Base-by-base conservation (phyloP, 2,329 filamentous ascomycete genomes). In the Colletotrichum kahawae region DNA sequence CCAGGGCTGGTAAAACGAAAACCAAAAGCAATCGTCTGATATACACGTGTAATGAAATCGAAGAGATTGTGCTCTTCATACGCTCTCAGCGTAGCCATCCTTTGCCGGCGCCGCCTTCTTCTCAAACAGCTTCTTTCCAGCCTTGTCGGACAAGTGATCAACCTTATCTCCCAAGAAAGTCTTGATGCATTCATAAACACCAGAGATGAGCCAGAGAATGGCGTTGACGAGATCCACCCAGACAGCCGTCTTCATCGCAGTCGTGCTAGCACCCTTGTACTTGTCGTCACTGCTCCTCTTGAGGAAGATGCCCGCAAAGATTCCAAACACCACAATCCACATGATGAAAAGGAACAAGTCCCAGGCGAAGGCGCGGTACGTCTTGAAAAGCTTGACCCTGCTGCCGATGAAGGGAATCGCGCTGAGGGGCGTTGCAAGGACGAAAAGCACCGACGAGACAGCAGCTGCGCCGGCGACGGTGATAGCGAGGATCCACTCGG, bases 271-370 rank as follows among this genome's bases (percentile, higher is more conserved):
- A 34, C 85, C 86, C 81, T 88, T 84, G 82, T 87, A 88, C 54
- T 82, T 79, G 38, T 86, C 84, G 72, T 93, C 88, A 70, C 88
- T 88, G 76, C 91, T 83, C 65, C 90, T 88, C 38, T 87, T 82
- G 74, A 95, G 90, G 83, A 93, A 95, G 85, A 95, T 91, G 75
- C 88, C 90, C 16, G 92, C 94, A 78, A 95, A 95, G 74, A 94
- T 89, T 33, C 93, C 94, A 81, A 95, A 95, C 4, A 93, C 87
- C 16, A 91, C 88, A 76, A 94, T 85, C 91, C 93, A 95, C 4
- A 84, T 78, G 34, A 88, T 56, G 77, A 85, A 87, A 5, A 89
- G 82, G 12, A 81, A 75, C 24, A 85, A 74, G 64, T 89, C 87
- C 85, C 85, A 88, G 16, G 82, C 80, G 60, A 88, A 89, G 7